These are phyloP conservation scores for Cryomyces minteri DNA, from an alignment of 495 filamentous ascomycete species.

Conservation along the genomic window DNA sequence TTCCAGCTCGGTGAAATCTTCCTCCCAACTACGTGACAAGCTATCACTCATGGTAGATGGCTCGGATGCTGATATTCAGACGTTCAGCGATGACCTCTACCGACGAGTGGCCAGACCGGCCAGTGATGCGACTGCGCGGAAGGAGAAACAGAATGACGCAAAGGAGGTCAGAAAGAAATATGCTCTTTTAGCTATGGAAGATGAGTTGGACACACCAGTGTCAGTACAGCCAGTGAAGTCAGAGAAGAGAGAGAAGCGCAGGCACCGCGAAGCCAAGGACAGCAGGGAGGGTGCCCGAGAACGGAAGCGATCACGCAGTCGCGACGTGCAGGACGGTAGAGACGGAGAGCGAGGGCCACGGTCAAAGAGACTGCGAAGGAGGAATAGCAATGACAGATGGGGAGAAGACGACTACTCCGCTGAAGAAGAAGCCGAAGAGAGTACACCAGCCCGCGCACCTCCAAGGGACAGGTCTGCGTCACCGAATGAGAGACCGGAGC, in stretches of 20 bases:
- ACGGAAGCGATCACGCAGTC: conserved; percentile 25
- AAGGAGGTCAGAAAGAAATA: conserved; percentile 44
- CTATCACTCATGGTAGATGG: conserved; percentile 35
- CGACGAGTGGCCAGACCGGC: conserved; percentile 19
- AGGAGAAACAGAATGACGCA: conserved; percentile 6
- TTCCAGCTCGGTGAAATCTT: conserved; percentile 33
- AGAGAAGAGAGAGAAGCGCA: conserved; percentile 22
- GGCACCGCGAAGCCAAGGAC: conserved; percentile 8
- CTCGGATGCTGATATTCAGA: conserved; percentile 25
- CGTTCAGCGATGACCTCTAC: conserved; percentile 36
- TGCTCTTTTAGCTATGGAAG: conserved; percentile 67
- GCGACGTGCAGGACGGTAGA: conserved; percentile 23
- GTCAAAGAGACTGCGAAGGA: conserved; percentile 34
- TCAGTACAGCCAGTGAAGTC: background rate
- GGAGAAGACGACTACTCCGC: conserved; percentile 46
- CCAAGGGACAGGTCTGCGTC: conserved; percentile 36
- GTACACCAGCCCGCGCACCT: conserved; percentile 32
- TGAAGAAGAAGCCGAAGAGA: conserved; percentile 27
- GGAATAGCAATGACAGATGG: conserved; percentile 20
- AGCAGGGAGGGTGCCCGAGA: conserved; percentile 11
- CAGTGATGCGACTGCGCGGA: background rate
- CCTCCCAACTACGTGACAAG: conserved; percentile 32
- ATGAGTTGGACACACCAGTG: conserved; percentile 28
- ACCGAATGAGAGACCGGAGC: conserved; percentile 18
- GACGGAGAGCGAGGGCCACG: conserved; percentile 22